A percentile compares a stretch with the other conserved stretches of the same genome.
These are phyloP conservation scores for Rhododendron ovatum DNA, from an alignment of 148 eudicot species.

Conservation along the genomic window DNA sequence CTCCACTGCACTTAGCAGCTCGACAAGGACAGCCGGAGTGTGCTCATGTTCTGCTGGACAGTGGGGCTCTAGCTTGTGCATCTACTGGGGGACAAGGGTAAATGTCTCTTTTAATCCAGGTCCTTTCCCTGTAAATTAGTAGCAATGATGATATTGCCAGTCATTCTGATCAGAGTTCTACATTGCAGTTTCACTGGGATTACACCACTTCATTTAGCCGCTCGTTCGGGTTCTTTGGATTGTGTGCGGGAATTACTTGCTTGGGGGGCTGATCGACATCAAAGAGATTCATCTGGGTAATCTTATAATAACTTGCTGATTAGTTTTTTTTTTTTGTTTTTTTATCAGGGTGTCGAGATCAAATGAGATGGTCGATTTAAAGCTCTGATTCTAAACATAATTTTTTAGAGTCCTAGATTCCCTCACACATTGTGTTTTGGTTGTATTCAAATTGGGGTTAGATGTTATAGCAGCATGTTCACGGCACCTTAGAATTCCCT, in stretches of 20 bases:
- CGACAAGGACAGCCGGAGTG: slow-evolving; percentile 18
- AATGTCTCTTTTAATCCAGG: background rate
- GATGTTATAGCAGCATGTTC: background rate
- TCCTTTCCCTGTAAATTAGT: background rate
- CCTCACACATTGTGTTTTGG: background rate
- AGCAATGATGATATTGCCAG: background rate
- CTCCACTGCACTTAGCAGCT: slow-evolving; percentile 31
- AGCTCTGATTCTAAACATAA: background rate
- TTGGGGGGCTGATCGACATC: slow-evolving; percentile 28
- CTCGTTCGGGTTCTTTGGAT: slow-evolving; percentile 31
- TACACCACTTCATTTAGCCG: slow-evolving; percentile 29
- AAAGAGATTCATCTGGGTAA: slow-evolving; percentile 31
- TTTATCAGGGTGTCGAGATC: background rate
- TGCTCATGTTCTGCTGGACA: slow-evolving; percentile 20
- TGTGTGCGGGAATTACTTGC: slow-evolving; percentile 31
- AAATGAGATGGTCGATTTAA: background rate
- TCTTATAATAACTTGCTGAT: background rate
- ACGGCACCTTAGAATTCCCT: background rate
- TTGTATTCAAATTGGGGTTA: background rate
- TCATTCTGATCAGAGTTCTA: background rate
- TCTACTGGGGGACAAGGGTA: slow-evolving; percentile 21
- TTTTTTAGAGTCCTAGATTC: background rate
- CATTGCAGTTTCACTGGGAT: slow-evolving; percentile 24
- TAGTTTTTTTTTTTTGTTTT: background rate
- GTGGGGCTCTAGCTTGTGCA: slow-evolving; percentile 29